These are phyloP conservation scores for Euphrasia confusa DNA, from an alignment of 257 asterid genomes.

Conservation along the genomic window DNA sequence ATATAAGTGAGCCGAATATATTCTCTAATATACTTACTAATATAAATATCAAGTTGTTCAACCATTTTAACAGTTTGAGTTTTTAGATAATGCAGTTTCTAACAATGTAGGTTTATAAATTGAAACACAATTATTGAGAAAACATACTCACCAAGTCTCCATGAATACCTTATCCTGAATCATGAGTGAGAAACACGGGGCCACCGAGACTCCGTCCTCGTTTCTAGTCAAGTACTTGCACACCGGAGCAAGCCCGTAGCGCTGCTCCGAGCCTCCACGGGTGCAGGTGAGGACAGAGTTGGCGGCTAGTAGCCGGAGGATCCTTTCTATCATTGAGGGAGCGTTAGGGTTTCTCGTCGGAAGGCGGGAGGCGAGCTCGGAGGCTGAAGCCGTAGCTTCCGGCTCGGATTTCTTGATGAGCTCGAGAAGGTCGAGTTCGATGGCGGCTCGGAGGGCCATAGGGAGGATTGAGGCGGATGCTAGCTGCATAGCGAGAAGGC, in stretches of 20 bases:
- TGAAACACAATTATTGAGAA: too few species aligned
- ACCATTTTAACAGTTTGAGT: too few species aligned
- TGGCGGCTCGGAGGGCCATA: conserved; percentile 45
- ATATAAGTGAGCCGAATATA: too few species aligned
- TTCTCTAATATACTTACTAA: too few species aligned
- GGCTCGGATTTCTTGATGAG: conserved; percentile 35
- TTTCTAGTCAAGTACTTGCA: conserved; percentile 45
- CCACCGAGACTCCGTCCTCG: conserved; percentile 46
- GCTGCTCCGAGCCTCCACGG: conserved; percentile 32
- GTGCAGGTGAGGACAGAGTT: conserved; percentile 37
- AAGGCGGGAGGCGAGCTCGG: conserved; percentile 43
- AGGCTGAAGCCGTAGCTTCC: conserved; percentile 35
- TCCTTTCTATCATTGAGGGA: conserved; percentile 45
- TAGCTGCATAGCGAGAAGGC: conserved; percentile 40
- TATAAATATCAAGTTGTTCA: too few species aligned
- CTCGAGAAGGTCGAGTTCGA: conserved; percentile 56
- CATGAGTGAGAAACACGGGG: conserved; percentile 34
- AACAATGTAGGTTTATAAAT: too few species aligned
- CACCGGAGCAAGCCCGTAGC: conserved; percentile 42
- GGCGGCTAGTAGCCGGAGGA: conserved; percentile 46
- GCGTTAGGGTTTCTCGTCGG: conserved; percentile 40
- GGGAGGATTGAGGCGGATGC: conserved; percentile 49
- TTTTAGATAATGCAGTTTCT: too few species aligned
- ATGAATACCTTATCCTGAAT: conserved; percentile 49
- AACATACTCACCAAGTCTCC: conserved; percentile 44